Conservation (phyloP, 2,329 filamentous ascomycete genomes). For the Didymella pomorum region DNA sequence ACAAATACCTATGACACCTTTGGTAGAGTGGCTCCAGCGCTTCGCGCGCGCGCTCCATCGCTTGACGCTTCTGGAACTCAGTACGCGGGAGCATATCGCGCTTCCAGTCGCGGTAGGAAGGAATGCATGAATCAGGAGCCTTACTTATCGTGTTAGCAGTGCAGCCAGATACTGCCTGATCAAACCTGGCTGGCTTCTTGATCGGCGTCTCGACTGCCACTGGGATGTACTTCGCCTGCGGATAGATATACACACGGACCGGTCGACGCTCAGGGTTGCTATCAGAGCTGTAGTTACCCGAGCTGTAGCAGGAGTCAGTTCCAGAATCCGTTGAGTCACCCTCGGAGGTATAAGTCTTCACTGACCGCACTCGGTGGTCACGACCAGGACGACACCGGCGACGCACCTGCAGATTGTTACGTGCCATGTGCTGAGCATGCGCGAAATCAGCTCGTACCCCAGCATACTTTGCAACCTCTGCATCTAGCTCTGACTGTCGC, state of each 20-base stretch:
- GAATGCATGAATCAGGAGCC: background rate
- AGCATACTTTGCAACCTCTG: background rate
- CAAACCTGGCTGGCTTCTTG: background rate
- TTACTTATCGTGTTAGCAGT: background rate
- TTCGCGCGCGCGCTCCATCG: slow-evolving; percentile 9
- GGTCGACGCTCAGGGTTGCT: background rate
- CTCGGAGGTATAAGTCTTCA: background rate
- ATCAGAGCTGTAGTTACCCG: background rate
- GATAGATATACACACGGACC: slow-evolving; percentile 3
- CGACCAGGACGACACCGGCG: background rate
- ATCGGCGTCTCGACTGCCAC: background rate
- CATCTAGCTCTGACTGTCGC: slow-evolving; percentile 6
- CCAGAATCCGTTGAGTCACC: background rate
- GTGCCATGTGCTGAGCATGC: too few relatives aligned
- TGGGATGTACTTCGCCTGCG: slow-evolving; percentile 5
- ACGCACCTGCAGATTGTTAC: background rate
- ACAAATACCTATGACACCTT: background rate
- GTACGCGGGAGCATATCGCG: slow-evolving; percentile 4
- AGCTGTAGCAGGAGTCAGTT: background rate
- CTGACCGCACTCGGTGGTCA: background rate
- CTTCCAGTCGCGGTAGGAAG: background rate
- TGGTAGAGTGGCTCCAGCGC: background rate
- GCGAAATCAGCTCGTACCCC: background rate
- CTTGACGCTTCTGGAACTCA: slow-evolving; percentile 10
- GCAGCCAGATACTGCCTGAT: background rate